Base-by-base conservation (phyloP, 768 basidiomycete species). In the Amanita inopinata region DNA sequence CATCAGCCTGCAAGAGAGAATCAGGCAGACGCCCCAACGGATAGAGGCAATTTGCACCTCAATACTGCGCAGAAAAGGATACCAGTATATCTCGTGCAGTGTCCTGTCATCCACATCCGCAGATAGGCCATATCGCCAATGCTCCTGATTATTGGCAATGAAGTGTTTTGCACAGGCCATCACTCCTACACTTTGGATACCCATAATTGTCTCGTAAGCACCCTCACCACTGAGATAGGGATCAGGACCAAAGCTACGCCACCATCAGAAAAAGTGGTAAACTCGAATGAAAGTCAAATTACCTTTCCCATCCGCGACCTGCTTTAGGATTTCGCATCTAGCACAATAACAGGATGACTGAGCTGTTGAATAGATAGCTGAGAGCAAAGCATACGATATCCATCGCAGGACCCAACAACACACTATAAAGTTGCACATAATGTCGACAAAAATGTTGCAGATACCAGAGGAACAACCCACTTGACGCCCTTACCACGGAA, bases 401-500 rank as follows among this genome's bases (percentile, higher is more conserved):
- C 55, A 70, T 61, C 19, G 65, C 64, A 0, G 71, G 70, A 3
- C 67, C 69, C 0, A 75, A 54, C 14, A 55, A 65, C 9, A 64
- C 60, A 45, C 62, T 63, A 22, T 3, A 37, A n/a, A n/a, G n/a
- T n/a, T n/a, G n/a, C 24, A 32, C 37, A 37, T 30, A 23, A 38
- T 35, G 40, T 5, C 11, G 10, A 5, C 15, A n/a, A 17, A 33
- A 23, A 25, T 14, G 32, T 2, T 9, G 17, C 20, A 22, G 9
- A 10, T 4, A 38, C 12, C n/a, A 5, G 5, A 9, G n/a, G 18
- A 8, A 35, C 7, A 14, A 38, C 44, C 22, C 15, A 60, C 60
- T 61, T 50, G 14, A 74, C 70, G 12, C 80, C 80, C 54, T 78
- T 76, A 9, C 64, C 72, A 15, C 67, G 59, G 56, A 74, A 76